Evolutionary conservation across 2,329 filamentous ascomycete species (phyloP), one percentile per base, ranked within the genome.

Genomic region (Fusarium pseudograminearum): DNA sequence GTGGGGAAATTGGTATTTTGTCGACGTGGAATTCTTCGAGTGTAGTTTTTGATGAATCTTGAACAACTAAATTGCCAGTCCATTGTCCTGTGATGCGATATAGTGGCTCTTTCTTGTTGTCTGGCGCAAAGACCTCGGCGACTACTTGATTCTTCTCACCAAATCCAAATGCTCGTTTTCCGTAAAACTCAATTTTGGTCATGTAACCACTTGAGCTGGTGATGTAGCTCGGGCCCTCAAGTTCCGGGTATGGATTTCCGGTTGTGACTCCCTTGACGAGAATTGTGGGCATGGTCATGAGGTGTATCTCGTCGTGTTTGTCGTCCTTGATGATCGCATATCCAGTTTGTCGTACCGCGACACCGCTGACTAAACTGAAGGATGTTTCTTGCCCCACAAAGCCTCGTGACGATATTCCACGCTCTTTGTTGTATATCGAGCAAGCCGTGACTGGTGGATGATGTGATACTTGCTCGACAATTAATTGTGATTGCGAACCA

Each of bases 361-460:
- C 62, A 33, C 62, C 62, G 9, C 15, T 65, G 9, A 65, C 34
- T 1, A 65, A 47, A 15, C 61, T 65, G 9, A 65, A 65, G 0
- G 61, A 65, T 5, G 62, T 65, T 53, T 65, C 61, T 14, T 65
- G 62, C 0, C 61, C 62, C 0, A 64, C 61, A 1, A 65, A 65
- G 3, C 62, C 62, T 6, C 36, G 36, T 2, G 62, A 65, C 2
- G 62, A 65, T 12, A 65, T 65, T 2, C 62, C 61, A 6, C 62
- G 61, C n/a, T 65, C 54, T 8, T 33, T 53, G 1, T 65, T 65
- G 9, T 60, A 65, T 26, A 65, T 64, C 0, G 62, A 65, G 8
- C 62, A 65, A 11, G 84, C 84, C 4, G 84, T 86, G 48, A 85
- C 84, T 31, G 84, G 84, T 36, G 84, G 84, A 66, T 86, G 84